phyloP scores from a whole-genome alignment of 768 basidiomycete species.

The Tylopilus rubrobrunneus region DNA sequence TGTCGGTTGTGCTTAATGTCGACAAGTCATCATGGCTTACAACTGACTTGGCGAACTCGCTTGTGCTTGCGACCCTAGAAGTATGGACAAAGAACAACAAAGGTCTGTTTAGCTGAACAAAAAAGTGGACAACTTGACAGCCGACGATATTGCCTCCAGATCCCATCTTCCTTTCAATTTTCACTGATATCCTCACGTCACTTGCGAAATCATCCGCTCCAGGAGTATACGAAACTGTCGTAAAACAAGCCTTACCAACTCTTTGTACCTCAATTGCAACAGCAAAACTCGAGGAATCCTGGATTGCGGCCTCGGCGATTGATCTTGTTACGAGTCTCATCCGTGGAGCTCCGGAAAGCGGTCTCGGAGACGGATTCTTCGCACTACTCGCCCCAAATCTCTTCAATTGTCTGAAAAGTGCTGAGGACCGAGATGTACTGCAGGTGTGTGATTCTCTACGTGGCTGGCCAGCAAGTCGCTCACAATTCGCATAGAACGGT shows the following conservation, averaged over 20 bases:
- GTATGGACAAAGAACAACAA: slow-evolving; percentile 87
- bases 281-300: slow-evolving; percentile 60
- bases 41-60: slow-evolving; percentile 55
- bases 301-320: slow-evolving; percentile 76
- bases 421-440: slow-evolving; percentile 84
- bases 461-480: neutral
- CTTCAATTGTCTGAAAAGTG: slow-evolving; percentile 60
- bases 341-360: slow-evolving; percentile 55
- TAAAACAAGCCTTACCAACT: slow-evolving; percentile 68
- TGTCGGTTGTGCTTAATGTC: slow-evolving; percentile 75
- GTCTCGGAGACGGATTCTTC: slow-evolving; percentile 81
- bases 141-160: slow-evolving; percentile 42
- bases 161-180: slow-evolving; percentile 82
- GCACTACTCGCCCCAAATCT: slow-evolving; percentile 67
- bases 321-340: slow-evolving; percentile 76
- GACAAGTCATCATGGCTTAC: slow-evolving; percentile 73
- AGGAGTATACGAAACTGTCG: slow-evolving; percentile 67
- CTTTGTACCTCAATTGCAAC: slow-evolving; percentile 62
- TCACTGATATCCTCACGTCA: slow-evolving; percentile 74
- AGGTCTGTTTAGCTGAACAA: slow-evolving; percentile 43
- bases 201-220: slow-evolving; percentile 58
- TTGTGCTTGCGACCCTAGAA: slow-evolving; percentile 66
- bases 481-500: slow-evolving; percentile 56
- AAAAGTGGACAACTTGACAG: neutral
- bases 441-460: slow-evolving; percentile 53